These are phyloP conservation scores for Sphagnum contortum DNA, from an alignment of 225 moss, liverwort and hornwort genomes.

Conservation along the genomic window DNA sequence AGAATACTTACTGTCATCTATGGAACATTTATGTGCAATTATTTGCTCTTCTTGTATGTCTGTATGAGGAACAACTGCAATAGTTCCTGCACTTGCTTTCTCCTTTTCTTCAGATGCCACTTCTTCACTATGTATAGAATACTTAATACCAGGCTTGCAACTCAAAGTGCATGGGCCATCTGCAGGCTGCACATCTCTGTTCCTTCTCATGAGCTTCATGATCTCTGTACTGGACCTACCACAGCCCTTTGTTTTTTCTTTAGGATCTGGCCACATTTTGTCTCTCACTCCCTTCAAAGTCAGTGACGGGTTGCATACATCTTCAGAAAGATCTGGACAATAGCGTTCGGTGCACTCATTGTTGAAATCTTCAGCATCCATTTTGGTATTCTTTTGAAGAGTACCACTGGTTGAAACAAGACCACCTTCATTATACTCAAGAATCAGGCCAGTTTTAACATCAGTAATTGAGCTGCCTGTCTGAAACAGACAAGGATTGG, in stretches of 20 bases:
- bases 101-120: neutral
- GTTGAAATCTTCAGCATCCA: too few species aligned
- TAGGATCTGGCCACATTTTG: neutral
- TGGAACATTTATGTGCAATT: neutral
- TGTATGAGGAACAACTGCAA: neutral
- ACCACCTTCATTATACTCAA: too few species aligned
- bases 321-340: neutral
- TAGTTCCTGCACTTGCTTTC: neutral
- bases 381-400: too few species aligned
- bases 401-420: too few species aligned
- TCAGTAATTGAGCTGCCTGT: too few species aligned
- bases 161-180: too few species aligned
- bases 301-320: neutral
- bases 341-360: neutral
- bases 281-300: neutral
- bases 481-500: too few species aligned
- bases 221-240: constrained; percentile 10
- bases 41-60: neutral
- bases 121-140: too few species aligned
- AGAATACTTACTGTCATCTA: neutral
- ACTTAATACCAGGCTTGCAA: too few species aligned
- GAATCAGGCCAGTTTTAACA: too few species aligned
- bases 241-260: constrained; percentile 1
- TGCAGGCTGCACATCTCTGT: neutral
- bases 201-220: constrained; percentile 11